Percentiles rank a stretch among this genome's conserved stretches.
These are phyloP conservation scores for Cucurbita ficifolia DNA, from an alignment of 306 rosid genomes.

Conservation along the genomic window DNA sequence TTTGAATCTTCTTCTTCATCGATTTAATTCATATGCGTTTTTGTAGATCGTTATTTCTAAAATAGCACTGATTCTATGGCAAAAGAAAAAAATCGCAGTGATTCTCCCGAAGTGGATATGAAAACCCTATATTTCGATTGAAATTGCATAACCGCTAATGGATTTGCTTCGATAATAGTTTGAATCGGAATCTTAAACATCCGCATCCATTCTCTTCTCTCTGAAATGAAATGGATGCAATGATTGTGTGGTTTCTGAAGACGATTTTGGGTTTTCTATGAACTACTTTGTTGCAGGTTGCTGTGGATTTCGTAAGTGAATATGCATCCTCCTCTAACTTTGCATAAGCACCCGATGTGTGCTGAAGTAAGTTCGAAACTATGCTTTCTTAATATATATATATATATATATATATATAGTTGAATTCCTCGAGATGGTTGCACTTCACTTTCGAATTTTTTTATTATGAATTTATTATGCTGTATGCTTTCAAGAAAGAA, in stretches of 20 bases:
- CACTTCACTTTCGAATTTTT: background rate
- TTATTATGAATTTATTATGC: background rate
- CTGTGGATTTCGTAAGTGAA: constrained; percentile 8
- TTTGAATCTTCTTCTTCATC: background rate
- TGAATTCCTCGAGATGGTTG: background rate
- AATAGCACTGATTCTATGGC: background rate
- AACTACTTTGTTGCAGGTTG: constrained; percentile 9
- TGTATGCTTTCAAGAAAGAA: background rate
- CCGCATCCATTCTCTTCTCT: background rate
- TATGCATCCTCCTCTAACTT: constrained; percentile 87
- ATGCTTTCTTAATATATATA: background rate
- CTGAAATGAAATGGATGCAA: background rate
- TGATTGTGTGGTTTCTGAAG: background rate
- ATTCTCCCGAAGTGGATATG: too few relatives aligned
- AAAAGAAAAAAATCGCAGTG: too few relatives aligned
- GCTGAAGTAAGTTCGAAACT: constrained; percentile 47
- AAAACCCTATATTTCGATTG: background rate
- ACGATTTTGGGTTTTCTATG: background rate
- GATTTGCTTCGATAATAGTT: background rate
- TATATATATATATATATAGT: background rate
- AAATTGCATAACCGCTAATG: background rate
- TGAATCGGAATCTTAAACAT: background rate
- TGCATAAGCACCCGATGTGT: constrained; percentile 93
- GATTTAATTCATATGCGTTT: background rate
- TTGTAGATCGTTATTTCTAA: background rate